Evolutionary conservation across 257 asterid species (phyloP).

Genomic region (Primulina huaijiensis): DNA sequence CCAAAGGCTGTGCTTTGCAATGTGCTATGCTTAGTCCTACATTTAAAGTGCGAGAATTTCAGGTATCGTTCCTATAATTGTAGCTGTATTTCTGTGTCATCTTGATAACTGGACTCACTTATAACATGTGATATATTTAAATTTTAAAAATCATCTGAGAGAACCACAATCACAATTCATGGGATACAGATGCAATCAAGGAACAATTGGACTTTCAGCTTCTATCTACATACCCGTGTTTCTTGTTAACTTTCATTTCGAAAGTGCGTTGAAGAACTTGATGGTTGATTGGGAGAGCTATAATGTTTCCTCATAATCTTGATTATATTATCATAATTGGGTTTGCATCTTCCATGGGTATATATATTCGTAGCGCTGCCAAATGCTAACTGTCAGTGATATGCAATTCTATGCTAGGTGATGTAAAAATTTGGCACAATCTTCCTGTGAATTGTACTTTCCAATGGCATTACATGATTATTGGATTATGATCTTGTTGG

Average conservation of each 20-base stretch:
- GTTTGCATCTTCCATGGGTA: not conserved
- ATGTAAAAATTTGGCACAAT: not conserved
- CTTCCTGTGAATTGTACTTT: not conserved
- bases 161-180: not conserved
- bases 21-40: slow-evolving; percentile 95
- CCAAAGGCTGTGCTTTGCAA: slow-evolving; percentile 84
- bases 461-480: not conserved
- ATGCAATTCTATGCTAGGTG: not conserved
- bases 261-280: not conserved
- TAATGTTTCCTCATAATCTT: not conserved
- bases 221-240: not conserved
- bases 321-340: not conserved
- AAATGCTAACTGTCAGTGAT: too few species aligned
- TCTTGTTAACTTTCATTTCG: not conserved
- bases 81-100: not conserved
- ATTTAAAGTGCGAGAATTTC: slow-evolving; percentile 88
- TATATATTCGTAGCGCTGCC: too few species aligned
- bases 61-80: slow-evolving; percentile 40
- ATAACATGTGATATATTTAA: too few species aligned
- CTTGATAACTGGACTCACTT: not conserved
- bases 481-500: not conserved
- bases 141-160: not conserved
- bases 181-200: not conserved
- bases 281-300: not conserved
- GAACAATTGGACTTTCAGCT: not conserved